Evolutionary conservation across 176 grass and related monocot species (phyloP), one percentile per base, ranked within the genome.

Genomic region (Areca catechu): DNA sequence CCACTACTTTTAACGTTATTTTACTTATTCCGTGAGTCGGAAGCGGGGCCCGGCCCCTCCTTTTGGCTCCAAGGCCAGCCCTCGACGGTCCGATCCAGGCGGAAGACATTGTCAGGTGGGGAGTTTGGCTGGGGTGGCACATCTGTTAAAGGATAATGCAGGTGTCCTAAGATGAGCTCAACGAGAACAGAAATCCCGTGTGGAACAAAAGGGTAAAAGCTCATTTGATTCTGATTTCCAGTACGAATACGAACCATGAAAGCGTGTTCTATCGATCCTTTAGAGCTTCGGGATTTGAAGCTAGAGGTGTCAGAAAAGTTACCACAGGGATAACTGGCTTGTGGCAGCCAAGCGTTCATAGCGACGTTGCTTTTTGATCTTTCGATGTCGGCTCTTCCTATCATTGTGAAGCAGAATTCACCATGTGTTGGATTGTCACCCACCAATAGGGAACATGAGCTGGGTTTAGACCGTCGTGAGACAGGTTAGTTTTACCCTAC

Each of bases 131-230:
- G 56, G 67, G 72, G 61, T 15, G 67, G 82, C 67, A 80, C 77
- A 85, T 81, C 62, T 73, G 68, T 85, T 81, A 81, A 73, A 81
- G 77, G 72, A 81, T 85, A 85, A 81, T 57, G 52, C 62, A 81
- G 55, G 72, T 85, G 68, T 86, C 77, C 73, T 86, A 74, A 81
- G 68, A 77, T 81, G 73, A 77, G 68, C 77, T 86, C 83, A 86
- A 81, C 49, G 63, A 86, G 77, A 81, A 81, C 18, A 77, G 53
- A 86, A 86, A 81, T 86, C 77, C 81, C 54, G 52, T 81, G 69
- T 82, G 78, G 74, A 86, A 86, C 63, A 86, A 86, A 86, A 82
- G 70, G 78, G 78, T 82, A 86, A 86, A 82, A 86, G 74, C 64
- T 86, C 58, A 23, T 78, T 86, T 82, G 73, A 86, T 86, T 86